Evolutionary conservation across 2,329 filamentous ascomycete genomes (phyloP), one percentile per base, ranked within the genome.

Genomic region (Ophiostoma himal-ulmi): DNA sequence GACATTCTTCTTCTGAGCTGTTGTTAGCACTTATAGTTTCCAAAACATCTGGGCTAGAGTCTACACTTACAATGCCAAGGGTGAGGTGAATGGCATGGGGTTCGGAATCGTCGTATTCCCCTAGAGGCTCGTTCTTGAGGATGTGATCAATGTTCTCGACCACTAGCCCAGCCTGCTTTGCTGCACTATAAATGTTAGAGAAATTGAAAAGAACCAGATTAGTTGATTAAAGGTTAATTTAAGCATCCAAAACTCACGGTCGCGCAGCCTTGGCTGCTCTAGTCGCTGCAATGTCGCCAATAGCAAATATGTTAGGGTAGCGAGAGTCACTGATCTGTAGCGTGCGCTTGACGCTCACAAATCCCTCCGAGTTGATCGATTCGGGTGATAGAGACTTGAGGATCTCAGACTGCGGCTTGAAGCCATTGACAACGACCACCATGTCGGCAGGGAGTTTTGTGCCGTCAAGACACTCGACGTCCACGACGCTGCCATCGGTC

Each of bases 241-340:
- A 30, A 30, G 30, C 30, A 30, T 30, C 30, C 1, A 7, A 6
- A 14, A 62, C 57, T 34, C 14, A 62, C 62, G 72, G 72, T 17
- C 72, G 41, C 1, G 72, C 72, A 10, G 71, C 71, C 5, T 83
- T 83, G 54, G 79, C 78, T 0, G 80, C 79, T 0, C 81, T 80
- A 0, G 82, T 83, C 41, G 85, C 84, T 8, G 86, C 83, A 6
- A 91, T 85, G 72, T 91, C 88, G n/a, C 89, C 89, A 34, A 86
- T 83, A 1, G 84, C 85, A 74, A 88, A 91, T 3, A 91, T 80
- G 72, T 88, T 83, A 14, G 71, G 67, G 30, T 68, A 64, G 2
- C 26, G 52, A 14, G 69, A 11, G 52, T 72, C 72, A n/a, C 67
- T 39, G 30, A 73, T 69, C 69, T 73, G 72, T 41, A 73, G 68